Evolutionary conservation across 2,329 filamentous ascomycete genomes (phyloP).

Genomic region (Diaporthe amygdali): DNA sequence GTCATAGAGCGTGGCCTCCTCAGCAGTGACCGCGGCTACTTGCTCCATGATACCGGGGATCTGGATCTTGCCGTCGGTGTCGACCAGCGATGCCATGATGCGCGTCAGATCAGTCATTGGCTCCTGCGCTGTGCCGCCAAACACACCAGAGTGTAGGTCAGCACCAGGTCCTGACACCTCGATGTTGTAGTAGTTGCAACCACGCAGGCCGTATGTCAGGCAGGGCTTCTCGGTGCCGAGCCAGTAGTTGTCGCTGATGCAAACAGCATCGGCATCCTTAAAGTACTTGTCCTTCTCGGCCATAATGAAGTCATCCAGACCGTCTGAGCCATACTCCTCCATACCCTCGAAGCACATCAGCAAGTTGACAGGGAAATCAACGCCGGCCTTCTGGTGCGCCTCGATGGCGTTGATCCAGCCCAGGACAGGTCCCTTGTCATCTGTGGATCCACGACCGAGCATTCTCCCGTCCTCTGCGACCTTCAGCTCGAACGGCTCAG

Average conservation of each 20-base stretch:
- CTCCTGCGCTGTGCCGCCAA: slow-evolving; percentile 94
- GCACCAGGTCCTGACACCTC: slow-evolving; percentile 90
- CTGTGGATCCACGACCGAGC: slow-evolving; percentile 94
- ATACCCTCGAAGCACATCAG: slow-evolving; percentile 99
- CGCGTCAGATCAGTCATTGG: slow-evolving; percentile 96
- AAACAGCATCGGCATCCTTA: slow-evolving; percentile 93
- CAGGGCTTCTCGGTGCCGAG: slow-evolving; percentile 98
- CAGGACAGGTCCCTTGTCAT: slow-evolving; percentile 96
- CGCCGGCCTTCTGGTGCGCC: slow-evolving; percentile 91
- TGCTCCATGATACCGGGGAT: slow-evolving; percentile 95
- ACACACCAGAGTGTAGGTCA: slow-evolving; percentile 96
- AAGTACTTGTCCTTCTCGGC: slow-evolving; percentile 94
- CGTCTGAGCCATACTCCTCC: slow-evolving; percentile 98
- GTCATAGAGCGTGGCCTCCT: slow-evolving; percentile 88
- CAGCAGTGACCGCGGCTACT: slow-evolving; percentile 84
- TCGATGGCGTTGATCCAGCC: slow-evolving; percentile 99
- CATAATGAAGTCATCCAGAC: slow-evolving; percentile 91
- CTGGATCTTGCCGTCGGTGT: slow-evolving; percentile 88
- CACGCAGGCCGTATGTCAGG: slow-evolving; percentile 93
- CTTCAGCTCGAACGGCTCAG: slow-evolving; percentile 88
- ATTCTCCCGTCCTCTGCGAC: slow-evolving; percentile 92
- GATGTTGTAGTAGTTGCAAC: slow-evolving; percentile 97
- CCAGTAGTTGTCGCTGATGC: slow-evolving; percentile 99
- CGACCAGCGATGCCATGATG: slow-evolving; percentile 83
- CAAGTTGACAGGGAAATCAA: slow-evolving; percentile 96